Percentiles rank a stretch among this genome's conserved stretches.
Conservation (phyloP, 495 filamentous ascomycete genomes). For the Trichoderma erinaceum region DNA sequence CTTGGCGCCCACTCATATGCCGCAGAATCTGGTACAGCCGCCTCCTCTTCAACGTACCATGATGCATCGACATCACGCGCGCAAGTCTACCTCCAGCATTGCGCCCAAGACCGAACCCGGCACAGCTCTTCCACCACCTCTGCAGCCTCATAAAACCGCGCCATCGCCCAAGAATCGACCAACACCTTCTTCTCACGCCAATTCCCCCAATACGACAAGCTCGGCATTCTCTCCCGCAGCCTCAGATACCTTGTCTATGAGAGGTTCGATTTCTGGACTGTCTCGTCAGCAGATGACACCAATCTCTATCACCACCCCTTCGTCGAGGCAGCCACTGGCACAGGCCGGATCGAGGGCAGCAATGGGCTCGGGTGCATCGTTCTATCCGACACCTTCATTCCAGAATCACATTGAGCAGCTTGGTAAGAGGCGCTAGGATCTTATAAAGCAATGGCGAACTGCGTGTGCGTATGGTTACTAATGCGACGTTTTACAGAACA, state of each 20-base stretch:
- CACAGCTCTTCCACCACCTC: constrained; percentile 47
- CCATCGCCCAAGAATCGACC: constrained; percentile 60
- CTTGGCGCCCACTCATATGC: constrained; percentile 56
- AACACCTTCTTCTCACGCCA: constrained; percentile 75
- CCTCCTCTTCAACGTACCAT: constrained; percentile 66
- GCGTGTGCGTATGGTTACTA: not conserved
- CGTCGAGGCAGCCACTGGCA: constrained; percentile 31
- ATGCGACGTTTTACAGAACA: constrained; percentile 72
- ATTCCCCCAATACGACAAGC: constrained; percentile 69
- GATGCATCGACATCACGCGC: constrained; percentile 62
- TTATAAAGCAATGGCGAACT: no score
- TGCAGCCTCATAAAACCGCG: constrained; percentile 43
- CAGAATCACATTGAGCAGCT: constrained; percentile 95
- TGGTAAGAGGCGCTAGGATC: constrained; percentile 66
- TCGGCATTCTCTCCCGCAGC: constrained; percentile 62
- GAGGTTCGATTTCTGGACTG: constrained; percentile 36
- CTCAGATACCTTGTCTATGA: constrained; percentile 47
- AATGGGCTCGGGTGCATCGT: constrained; percentile 38
- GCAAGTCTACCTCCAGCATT: constrained; percentile 63
- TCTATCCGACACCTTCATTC: constrained; percentile 74
- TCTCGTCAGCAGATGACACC: constrained; percentile 37
- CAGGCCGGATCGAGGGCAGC: constrained; percentile 24
- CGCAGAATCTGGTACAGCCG: constrained; percentile 57
- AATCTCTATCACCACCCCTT: constrained; percentile 30
- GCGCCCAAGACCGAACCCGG: constrained; percentile 65